Percentiles rank a stretch among this genome's conserved stretches.
Conservation (phyloP, 129 eudicot genomes). For the Flaveria ramosissima region DNA sequence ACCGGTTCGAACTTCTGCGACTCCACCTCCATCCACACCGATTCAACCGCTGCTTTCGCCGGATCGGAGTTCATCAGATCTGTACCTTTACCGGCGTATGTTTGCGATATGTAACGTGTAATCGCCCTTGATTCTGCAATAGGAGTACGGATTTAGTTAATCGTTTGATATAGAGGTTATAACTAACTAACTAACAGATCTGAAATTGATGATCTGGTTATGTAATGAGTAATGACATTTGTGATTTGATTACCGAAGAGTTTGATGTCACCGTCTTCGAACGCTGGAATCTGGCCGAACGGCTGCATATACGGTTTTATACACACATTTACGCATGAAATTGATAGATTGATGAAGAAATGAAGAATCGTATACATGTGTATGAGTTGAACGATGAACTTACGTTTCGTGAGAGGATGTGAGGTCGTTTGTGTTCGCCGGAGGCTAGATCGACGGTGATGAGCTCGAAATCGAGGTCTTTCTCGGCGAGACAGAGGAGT, state of each 20-base stretch:
- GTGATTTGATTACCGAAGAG: constrained; percentile 58
- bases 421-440: constrained; percentile 56
- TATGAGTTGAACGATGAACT: constrained; percentile 1
- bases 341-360: background rate
- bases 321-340: background rate
- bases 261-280: constrained; percentile 50
- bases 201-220: too few species aligned
- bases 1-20: constrained; percentile 45
- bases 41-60: constrained; percentile 41
- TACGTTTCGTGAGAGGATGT: constrained; percentile 62
- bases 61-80: constrained; percentile 43
- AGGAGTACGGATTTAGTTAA: background rate
- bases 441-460: constrained; percentile 45
- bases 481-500: constrained; percentile 53
- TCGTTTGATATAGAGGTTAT: too few species aligned
- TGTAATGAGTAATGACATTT: background rate
- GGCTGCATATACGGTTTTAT: constrained; percentile 38
- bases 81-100: constrained; percentile 43
- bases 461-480: constrained; percentile 50
- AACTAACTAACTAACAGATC: too few species aligned
- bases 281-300: constrained; percentile 57
- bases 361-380: background rate
- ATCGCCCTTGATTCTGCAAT: constrained; percentile 79
- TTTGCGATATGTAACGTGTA: constrained; percentile 43
- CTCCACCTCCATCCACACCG: constrained; percentile 62